A percentile compares a stretch with the other conserved stretches of the same genome.
Evolutionary conservation across 164 flowering plant genomes (phyloP).

Genomic region (Paratinospora sagittata): DNA sequence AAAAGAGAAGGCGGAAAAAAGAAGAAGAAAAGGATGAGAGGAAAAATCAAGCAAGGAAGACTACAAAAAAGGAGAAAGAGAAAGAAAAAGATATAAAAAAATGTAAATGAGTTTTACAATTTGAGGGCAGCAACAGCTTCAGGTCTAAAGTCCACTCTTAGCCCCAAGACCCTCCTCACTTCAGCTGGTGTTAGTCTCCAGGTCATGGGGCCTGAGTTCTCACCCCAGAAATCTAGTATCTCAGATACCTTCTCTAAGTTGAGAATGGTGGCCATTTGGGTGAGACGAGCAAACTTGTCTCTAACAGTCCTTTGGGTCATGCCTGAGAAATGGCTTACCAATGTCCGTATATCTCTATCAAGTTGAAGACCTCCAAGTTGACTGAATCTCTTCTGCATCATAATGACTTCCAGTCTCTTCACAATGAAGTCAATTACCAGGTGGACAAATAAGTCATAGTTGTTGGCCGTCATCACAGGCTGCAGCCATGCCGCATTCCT

Average conservation of each 20-base stretch:
- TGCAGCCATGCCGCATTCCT: slow-evolving; percentile 85
- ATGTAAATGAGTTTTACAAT: slow-evolving; percentile 31
- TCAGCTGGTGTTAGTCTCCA: slow-evolving; percentile 98
- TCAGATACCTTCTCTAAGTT: slow-evolving; percentile 93
- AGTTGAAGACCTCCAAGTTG: slow-evolving; percentile 95
- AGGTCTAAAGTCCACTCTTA: slow-evolving; percentile 88
- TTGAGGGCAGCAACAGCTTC: slow-evolving; percentile 85
- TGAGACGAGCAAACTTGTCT: slow-evolving; percentile 92
- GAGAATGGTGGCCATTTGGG: slow-evolving; percentile 96
- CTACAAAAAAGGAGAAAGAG: background rate
- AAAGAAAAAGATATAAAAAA: background rate
- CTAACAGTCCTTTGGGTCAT: slow-evolving; percentile 95
- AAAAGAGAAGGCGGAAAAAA: background rate
- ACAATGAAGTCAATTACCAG: slow-evolving; percentile 75
- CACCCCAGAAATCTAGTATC: slow-evolving; percentile 99
- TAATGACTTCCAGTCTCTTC: slow-evolving; percentile 89
- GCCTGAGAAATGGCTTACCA: slow-evolving; percentile 85
- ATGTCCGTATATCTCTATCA: slow-evolving; percentile 74
- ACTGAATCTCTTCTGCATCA: slow-evolving; percentile 96
- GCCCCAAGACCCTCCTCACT: slow-evolving; percentile 82
- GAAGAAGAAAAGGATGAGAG: background rate
- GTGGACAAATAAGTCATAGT: slow-evolving; percentile 77
- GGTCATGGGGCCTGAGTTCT: slow-evolving; percentile 97
- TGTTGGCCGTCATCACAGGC: slow-evolving; percentile 74
- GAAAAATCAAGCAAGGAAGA: background rate